Conservation (phyloP, 352 stramenopile species). For the Phytophthora colocasiae region DNA sequence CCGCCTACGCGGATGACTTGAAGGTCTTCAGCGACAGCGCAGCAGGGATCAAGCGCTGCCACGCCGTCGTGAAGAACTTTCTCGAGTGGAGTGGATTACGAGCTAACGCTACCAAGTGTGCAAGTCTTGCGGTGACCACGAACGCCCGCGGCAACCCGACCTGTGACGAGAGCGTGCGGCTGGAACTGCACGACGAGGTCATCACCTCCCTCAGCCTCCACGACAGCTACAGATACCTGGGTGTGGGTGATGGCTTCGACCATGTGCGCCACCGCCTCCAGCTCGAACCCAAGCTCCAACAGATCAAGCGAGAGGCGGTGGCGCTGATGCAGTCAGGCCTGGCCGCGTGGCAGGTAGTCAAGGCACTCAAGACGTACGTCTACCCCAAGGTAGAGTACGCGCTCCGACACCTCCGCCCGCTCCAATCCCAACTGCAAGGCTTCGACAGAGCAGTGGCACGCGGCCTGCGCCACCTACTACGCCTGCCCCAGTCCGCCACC, state of each 20-base stretch:
- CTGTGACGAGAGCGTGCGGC: background rate
- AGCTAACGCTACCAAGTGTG: constrained; percentile 7
- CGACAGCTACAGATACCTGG: background rate
- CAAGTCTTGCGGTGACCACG: constrained; percentile 1
- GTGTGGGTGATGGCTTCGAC: constrained; percentile 1
- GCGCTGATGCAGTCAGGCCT: constrained; percentile 2
- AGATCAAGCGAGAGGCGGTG: constrained; percentile 1
- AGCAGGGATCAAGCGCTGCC: no score
- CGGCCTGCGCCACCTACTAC: constrained; percentile 4
- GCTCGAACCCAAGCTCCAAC: background rate
- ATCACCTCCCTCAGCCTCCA: background rate
- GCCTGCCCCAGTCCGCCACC: constrained; percentile 3
- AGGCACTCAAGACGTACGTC: constrained; percentile 18
- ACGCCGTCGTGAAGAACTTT: constrained; percentile 12
- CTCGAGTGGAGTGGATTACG: constrained; percentile 6
- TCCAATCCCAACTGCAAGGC: constrained; percentile 10
- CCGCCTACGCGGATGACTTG: constrained; percentile 31
- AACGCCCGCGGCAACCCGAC: background rate
- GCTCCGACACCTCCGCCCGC: constrained; percentile 6
- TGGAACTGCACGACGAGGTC: background rate
- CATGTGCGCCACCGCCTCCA: background rate
- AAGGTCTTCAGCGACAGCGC: constrained; percentile 31
- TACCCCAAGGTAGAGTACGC: constrained; percentile 20
- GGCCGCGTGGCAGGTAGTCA: constrained; percentile 11
- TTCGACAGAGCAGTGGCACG: background rate